Percentiles rank a stretch among this genome's conserved stretches.
These are phyloP conservation scores for Coemansia aciculifera DNA, from an alignment of 192 early-diverging fungal species.

Conservation along the genomic window DNA sequence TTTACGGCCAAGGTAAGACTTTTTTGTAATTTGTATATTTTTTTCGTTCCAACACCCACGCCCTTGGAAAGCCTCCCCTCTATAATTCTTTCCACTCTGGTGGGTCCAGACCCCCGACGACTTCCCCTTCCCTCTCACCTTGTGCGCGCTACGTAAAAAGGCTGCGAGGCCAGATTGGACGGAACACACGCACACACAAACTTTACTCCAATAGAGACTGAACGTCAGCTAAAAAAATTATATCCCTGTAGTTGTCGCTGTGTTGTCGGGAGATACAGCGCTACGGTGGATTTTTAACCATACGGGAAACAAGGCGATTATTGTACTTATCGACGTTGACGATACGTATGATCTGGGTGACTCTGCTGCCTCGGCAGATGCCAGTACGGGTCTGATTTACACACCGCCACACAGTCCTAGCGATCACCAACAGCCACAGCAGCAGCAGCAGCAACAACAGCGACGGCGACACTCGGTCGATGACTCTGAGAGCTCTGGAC, in stretches of 20 bases:
- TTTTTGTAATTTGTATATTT: neutral
- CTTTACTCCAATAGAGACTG: neutral
- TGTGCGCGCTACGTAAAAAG: neutral
- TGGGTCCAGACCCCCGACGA: neutral
- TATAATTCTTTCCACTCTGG: neutral
- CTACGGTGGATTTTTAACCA: constrained; percentile 54
- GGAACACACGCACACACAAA: neutral
- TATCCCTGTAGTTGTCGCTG: constrained; percentile 47
- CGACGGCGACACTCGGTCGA: constrained; percentile 6
- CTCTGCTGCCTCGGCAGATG: constrained; percentile 14
- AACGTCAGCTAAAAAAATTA: neutral
- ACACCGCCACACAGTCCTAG: constrained; percentile 45
- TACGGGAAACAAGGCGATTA: constrained; percentile 41
- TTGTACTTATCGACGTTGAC: constrained; percentile 57
- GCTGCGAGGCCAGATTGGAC: neutral
- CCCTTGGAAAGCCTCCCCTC: neutral
- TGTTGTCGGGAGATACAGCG: constrained; percentile 54
- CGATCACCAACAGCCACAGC: constrained; percentile 11
- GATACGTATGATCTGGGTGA: constrained; percentile 39
- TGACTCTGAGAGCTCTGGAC: constrained; percentile 39
- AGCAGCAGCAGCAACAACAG: constrained; percentile 1
- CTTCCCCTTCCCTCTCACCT: neutral
- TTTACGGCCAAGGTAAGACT: constrained; percentile 52
- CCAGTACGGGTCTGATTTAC: constrained; percentile 37
- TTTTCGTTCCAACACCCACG: neutral